phyloP scores from a whole-genome alignment of 2,329 filamentous ascomycete genomes.

The Camillea tinctor region DNA sequence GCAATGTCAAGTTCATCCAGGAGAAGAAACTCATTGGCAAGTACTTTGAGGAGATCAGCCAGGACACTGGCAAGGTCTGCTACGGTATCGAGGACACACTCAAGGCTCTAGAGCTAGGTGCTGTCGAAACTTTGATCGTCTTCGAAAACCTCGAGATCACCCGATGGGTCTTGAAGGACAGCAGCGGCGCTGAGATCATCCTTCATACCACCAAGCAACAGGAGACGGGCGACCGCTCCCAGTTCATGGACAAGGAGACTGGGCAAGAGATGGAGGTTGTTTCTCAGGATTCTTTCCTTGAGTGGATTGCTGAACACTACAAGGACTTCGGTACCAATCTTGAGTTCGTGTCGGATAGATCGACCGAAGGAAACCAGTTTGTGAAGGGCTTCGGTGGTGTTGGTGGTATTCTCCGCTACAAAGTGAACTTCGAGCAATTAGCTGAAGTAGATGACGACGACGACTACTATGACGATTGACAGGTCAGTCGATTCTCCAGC shows the following conservation, averaged over 20 bases:
- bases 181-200: constrained; percentile 67
- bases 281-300: constrained; percentile 88
- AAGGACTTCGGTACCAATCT: constrained; percentile 94
- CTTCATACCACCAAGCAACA: constrained; percentile 87
- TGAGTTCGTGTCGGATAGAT: constrained; percentile 96
- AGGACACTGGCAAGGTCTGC: constrained; percentile 94
- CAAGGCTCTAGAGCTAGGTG: constrained; percentile 93
- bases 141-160: constrained; percentile 97
- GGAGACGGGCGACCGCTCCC: constrained; percentile 70
- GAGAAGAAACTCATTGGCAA: constrained; percentile 99
- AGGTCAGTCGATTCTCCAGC: constrained; percentile 26
- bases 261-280: constrained; percentile 96
- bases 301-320: constrained; percentile 99
- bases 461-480: constrained; percentile 76
- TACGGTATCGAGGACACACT: constrained; percentile 98
- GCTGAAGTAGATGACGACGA: constrained; percentile 87
- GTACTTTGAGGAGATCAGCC: constrained; percentile 99
- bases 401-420: constrained; percentile 95
- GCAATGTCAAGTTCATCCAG: constrained; percentile 99
- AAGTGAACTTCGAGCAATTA: constrained; percentile 99
- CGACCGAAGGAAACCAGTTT: constrained; percentile 98
- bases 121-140: constrained; percentile 90
- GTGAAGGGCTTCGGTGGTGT: constrained; percentile 99
- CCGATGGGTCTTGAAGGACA: constrained; percentile 84
- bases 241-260: constrained; percentile 94